These are phyloP conservation scores for Rhizomucor pusillus DNA, from an alignment of 371 early-diverging fungal genomes.

Conservation along the genomic window DNA sequence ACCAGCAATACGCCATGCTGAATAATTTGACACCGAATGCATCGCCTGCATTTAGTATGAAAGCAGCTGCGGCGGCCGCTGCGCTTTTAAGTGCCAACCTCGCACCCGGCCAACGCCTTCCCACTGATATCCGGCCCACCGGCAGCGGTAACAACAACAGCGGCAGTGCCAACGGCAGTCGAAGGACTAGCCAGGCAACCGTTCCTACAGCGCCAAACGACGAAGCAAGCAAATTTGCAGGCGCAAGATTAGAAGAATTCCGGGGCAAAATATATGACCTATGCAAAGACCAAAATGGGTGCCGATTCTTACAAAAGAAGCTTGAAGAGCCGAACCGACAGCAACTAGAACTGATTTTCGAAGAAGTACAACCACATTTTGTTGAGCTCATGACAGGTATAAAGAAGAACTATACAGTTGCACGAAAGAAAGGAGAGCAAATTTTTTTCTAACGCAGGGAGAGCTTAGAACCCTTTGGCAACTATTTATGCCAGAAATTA, in stretches of 20 bases:
- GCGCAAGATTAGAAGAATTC: constrained; percentile 70
- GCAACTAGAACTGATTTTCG: constrained; percentile 65
- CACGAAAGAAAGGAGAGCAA: constrained; percentile 89
- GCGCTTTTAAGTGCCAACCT: no score
- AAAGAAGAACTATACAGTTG: constrained; percentile 82
- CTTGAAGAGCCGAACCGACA: constrained; percentile 74
- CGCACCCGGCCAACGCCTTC: neutral
- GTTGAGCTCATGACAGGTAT: constrained; percentile 80
- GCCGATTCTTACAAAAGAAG: constrained; percentile 83
- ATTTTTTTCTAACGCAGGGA: no score
- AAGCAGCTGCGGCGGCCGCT: no score
- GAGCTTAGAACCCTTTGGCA: constrained; percentile 84
- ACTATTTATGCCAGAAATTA: constrained; percentile 88
- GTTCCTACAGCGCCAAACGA: constrained; percentile 1
- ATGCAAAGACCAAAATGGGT: constrained; percentile 90
- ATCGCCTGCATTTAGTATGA: no score
- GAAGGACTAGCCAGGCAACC: constrained; percentile 6
- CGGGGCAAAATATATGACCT: constrained; percentile 71
- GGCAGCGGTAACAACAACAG: constrained; percentile 17
- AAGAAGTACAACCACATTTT: constrained; percentile 73
- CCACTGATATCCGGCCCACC: no score
- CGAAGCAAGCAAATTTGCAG: constrained; percentile 1
- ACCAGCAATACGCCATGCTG: constrained; percentile 14
- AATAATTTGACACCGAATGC: constrained; percentile 14
- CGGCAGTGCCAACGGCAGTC: neutral